Conservation (phyloP, 805 yeast species). For the Candida palmyrensis region DNA sequence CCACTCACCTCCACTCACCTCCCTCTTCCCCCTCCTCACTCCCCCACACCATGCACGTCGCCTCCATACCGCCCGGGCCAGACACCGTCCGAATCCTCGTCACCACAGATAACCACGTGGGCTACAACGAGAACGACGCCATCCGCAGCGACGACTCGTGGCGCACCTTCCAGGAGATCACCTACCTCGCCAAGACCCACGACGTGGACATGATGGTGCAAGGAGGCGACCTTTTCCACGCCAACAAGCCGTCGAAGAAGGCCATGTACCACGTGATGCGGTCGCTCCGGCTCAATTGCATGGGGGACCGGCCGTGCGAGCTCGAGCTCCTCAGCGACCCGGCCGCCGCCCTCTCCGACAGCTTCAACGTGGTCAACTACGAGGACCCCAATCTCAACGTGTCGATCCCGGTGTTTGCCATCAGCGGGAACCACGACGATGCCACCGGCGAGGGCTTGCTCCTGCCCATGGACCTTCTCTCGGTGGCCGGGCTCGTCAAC, state of each 20-base stretch:
- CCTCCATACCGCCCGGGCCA: constrained; percentile 42
- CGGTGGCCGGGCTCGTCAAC: constrained; percentile 78
- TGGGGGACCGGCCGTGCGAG: constrained; percentile 86
- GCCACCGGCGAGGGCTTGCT: constrained; percentile 82
- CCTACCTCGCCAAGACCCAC: constrained; percentile 58
- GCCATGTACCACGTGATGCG: constrained; percentile 80
- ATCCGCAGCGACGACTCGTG: constrained; percentile 88
- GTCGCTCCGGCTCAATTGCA: constrained; percentile 62
- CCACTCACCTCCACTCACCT: background rate
- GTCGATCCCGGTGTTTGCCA: constrained; percentile 85
- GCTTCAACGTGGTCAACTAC: constrained; percentile 71
- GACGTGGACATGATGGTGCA: constrained; percentile 88
- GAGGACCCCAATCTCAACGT: constrained; percentile 89
- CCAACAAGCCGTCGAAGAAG: constrained; percentile 83
- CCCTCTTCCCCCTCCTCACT: constrained; percentile 3
- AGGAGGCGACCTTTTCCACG: constrained; percentile 90
- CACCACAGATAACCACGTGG: constrained; percentile 96
- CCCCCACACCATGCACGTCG: constrained; percentile 18
- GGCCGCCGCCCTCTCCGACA: constrained; percentile 45
- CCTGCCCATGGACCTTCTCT: constrained; percentile 80
- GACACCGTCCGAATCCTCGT: constrained; percentile 74
- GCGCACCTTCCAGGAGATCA: constrained; percentile 80
- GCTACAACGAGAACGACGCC: constrained; percentile 85
- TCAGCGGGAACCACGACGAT: constrained; percentile 96
- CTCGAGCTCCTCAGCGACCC: constrained; percentile 82